A percentile compares a stretch with the other conserved stretches of the same genome.
phyloP scores from a whole-genome alignment of 352 stramenopile species.

The Phytophthora rubi region DNA sequence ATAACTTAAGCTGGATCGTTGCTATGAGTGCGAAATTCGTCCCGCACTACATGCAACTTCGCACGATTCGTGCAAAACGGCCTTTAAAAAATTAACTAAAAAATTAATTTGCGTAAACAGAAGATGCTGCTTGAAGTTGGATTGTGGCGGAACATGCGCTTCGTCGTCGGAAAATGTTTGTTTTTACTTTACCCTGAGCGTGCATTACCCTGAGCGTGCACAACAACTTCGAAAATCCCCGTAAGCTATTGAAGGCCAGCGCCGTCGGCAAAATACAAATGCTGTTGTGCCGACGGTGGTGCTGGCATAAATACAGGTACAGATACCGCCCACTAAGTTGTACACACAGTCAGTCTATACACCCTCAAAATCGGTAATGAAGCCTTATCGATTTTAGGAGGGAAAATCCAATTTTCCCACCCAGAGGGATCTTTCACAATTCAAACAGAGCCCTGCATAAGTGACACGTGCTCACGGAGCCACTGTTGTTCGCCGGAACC shows the following conservation, averaged over 20 bases:
- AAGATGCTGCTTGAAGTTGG: neutral
- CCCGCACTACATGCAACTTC: no score
- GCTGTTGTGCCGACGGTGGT: neutral
- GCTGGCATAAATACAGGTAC: neutral
- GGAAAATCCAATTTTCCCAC: no score
- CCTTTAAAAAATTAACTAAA: no score
- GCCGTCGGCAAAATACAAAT: neutral
- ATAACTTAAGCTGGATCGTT: neutral
- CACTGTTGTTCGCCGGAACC: slow-evolving; percentile 42
- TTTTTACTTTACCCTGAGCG: no score
- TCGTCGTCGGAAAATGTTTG: neutral
- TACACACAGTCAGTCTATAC: no score
- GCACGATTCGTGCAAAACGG: no score
- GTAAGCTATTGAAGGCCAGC: neutral
- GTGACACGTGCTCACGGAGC: slow-evolving; percentile 10
- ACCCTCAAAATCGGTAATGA: no score
- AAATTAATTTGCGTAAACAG: neutral
- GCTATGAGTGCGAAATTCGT: neutral
- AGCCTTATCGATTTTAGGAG: no score
- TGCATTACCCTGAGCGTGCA: no score
- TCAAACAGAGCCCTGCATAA: no score
- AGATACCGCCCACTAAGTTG: neutral
- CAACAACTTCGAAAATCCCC: no score
- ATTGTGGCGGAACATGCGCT: neutral
- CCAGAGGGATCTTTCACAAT: no score